These are phyloP conservation scores for Sporothrix sp. DNA, from an alignment of 2,329 filamentous ascomycete species.

Conservation along the genomic window DNA sequence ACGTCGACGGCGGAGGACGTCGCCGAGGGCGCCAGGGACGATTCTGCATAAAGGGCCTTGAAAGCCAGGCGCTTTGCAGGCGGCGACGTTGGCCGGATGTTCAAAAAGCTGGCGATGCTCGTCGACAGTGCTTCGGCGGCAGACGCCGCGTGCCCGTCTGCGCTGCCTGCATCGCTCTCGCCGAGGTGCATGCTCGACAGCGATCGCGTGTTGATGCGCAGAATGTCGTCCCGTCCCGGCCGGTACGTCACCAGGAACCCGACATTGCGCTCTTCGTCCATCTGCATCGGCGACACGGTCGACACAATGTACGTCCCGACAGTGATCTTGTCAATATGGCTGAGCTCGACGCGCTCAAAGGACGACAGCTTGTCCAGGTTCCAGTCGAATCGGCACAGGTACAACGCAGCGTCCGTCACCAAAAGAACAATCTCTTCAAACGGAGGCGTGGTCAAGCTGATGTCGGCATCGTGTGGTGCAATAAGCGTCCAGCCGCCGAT, in stretches of 20 bases:
- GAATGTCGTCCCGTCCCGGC: slow-evolving; percentile 59
- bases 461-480: slow-evolving; percentile 60
- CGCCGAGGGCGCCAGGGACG: slow-evolving; percentile 30
- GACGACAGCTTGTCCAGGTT: slow-evolving; percentile 86
- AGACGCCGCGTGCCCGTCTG: not conserved
- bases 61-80: slow-evolving; percentile 37
- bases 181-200: slow-evolving; percentile 43
- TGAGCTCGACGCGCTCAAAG: slow-evolving; percentile 76
- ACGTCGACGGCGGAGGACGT: slow-evolving; percentile 33
- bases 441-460: slow-evolving; percentile 54
- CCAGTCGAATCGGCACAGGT: slow-evolving; percentile 90
- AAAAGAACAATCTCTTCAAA: slow-evolving; percentile 86
- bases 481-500: slow-evolving; percentile 83
- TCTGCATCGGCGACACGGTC: slow-evolving; percentile 66
- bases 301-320: slow-evolving; percentile 86
- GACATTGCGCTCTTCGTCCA: slow-evolving; percentile 69
- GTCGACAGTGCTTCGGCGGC: slow-evolving; percentile 20
- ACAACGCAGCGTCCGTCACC: slow-evolving; percentile 74
- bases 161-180: slow-evolving; percentile 12
- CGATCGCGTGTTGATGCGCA: slow-evolving; percentile 77
- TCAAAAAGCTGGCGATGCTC: slow-evolving; percentile 34
- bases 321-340: slow-evolving; percentile 61
- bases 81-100: slow-evolving; percentile 26
- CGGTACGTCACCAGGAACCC: slow-evolving; percentile 74
- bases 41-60: slow-evolving; percentile 45